phyloP scores from a whole-genome alignment of 108 stramenopile genomes.

The Licmophora abbreviata region DNA sequence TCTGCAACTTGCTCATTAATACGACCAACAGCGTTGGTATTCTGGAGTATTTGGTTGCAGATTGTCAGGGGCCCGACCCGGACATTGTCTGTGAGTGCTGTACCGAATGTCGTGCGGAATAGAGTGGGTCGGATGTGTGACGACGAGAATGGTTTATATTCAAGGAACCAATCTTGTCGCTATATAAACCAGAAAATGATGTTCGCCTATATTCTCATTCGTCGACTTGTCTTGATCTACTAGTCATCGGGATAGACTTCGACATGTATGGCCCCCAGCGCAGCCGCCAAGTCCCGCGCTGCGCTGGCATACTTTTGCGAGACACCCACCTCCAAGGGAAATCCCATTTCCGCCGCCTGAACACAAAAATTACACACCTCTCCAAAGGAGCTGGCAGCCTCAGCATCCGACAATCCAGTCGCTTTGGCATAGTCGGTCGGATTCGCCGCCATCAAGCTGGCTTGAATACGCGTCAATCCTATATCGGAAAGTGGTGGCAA shows the following conservation, averaged over 20 bases:
- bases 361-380: slow-evolving; percentile 26
- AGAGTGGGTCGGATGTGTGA: background rate
- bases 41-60: slow-evolving; percentile 22
- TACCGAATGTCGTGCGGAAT: slow-evolving; percentile 21
- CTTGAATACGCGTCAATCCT: slow-evolving; percentile 7
- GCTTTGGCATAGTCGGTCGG: slow-evolving; percentile 14
- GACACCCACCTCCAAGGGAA: slow-evolving; percentile 15
- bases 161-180: background rate
- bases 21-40: slow-evolving; percentile 4
- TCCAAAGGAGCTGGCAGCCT: slow-evolving; percentile 23
- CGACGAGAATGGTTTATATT: background rate
- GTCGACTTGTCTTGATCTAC: too few species aligned
- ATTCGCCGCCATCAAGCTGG: slow-evolving; percentile 16
- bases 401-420: background rate
- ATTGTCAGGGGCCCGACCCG: slow-evolving; percentile 22
- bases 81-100: slow-evolving; percentile 30
- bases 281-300: slow-evolving; percentile 18
- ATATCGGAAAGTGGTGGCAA: background rate
- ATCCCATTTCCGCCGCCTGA: slow-evolving; percentile 14
- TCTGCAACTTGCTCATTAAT: slow-evolving; percentile 19
- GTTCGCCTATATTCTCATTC: background rate
- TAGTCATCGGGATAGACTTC: slow-evolving; percentile 6
- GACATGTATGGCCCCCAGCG: slow-evolving; percentile 18
- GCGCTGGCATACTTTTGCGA: slow-evolving; percentile 6
- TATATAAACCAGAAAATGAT: background rate